A percentile compares a stretch with the other conserved stretches of the same genome.
These are phyloP conservation scores for Boletus sp. DNA, from an alignment of 768 basidiomycete genomes.

Conservation along the genomic window DNA sequence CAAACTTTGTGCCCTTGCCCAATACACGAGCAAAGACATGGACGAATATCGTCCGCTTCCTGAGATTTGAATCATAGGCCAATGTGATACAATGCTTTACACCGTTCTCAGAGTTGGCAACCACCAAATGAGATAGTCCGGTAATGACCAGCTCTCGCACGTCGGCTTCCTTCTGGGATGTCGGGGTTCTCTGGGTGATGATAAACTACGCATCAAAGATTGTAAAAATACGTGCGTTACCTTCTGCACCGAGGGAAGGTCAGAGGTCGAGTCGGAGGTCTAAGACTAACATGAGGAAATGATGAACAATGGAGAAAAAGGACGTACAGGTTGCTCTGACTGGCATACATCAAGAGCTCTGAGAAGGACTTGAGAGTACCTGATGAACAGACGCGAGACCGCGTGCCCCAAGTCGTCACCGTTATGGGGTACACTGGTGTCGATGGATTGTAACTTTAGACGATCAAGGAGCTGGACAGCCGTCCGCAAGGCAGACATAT, in stretches of 20 bases:
- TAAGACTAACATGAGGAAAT: constrained; percentile 21
- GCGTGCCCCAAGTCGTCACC: constrained; percentile 66
- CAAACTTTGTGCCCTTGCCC: constrained; percentile 75
- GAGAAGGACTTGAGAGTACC: constrained; percentile 66
- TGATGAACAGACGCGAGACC: constrained; percentile 75
- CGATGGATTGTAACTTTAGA: constrained; percentile 60
- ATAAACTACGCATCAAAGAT: constrained; percentile 1
- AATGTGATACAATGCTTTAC: constrained; percentile 83
- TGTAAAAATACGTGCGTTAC: constrained; percentile 26
- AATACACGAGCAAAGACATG: constrained; percentile 82
- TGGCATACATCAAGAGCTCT: constrained; percentile 55
- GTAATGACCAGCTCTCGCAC: constrained; percentile 75
- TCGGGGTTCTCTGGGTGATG: constrained; percentile 38
- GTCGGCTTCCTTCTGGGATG: constrained; percentile 53
- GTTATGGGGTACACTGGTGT: constrained; percentile 44
- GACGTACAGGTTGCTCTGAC: constrained; percentile 42
- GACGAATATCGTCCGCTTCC: constrained; percentile 76
- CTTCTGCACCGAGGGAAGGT: constrained; percentile 45
- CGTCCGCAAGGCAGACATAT: constrained; percentile 69
- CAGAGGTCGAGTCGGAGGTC: constrained; percentile 49
- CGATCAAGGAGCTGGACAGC: constrained; percentile 73
- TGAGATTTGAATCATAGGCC: constrained; percentile 69
- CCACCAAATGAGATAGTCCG: constrained; percentile 77
- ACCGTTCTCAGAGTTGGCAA: constrained; percentile 81
- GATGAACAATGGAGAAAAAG: background rate